These are phyloP conservation scores for Starmerella tilneyi DNA, from an alignment of 805 yeast genomes.

Conservation along the genomic window DNA sequence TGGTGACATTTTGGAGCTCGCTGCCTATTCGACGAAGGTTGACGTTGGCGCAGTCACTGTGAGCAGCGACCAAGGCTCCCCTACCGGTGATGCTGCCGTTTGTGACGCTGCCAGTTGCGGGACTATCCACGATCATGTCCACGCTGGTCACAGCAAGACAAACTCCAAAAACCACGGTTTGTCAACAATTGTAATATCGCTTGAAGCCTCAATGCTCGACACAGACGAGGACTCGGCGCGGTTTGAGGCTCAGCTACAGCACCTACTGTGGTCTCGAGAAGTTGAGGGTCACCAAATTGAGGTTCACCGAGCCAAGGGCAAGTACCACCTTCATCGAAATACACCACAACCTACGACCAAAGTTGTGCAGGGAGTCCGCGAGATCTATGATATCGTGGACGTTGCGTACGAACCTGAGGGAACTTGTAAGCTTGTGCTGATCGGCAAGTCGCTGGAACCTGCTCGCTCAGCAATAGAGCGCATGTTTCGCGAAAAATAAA, in stretches of 20 bases:
- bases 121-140: background rate
- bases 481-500: background rate
- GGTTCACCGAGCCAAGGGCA: conserved; percentile 75
- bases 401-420: conserved; percentile 33
- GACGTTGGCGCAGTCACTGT: background rate
- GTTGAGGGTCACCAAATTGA: conserved; percentile 43
- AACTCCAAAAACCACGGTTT: conserved; percentile 29
- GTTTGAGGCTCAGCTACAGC: conserved; percentile 57
- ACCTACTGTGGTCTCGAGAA: conserved; percentile 61
- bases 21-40: conserved; percentile 45
- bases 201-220: conserved; percentile 32
- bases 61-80: too few relatives aligned
- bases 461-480: conserved; percentile 12
- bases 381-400: conserved; percentile 71
- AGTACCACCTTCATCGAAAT: conserved; percentile 26
- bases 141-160: background rate
- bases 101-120: too few relatives aligned
- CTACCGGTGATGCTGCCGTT: too few relatives aligned
- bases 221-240: conserved; percentile 34
- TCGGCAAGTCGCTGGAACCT: conserved; percentile 52
- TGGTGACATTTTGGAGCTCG: conserved; percentile 57
- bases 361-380: conserved; percentile 85
- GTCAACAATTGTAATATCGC: conserved; percentile 43
- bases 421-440: conserved; percentile 55
- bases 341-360: conserved; percentile 26